Evolutionary conservation across 2,329 filamentous ascomycete genomes (phyloP).

Genomic region (Colletotrichum coccodes): DNA sequence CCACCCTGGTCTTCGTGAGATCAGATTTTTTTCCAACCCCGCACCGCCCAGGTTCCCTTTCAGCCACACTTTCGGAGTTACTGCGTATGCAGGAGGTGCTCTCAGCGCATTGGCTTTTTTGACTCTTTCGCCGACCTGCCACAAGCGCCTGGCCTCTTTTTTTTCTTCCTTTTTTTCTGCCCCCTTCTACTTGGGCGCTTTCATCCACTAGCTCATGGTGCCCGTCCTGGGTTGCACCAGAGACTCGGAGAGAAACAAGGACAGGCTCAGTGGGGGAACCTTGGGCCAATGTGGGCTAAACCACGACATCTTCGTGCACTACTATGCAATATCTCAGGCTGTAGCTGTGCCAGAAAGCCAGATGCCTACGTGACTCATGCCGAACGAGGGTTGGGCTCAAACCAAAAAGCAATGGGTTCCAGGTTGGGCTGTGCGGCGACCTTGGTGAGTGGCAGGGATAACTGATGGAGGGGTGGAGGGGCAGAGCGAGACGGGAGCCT

Average conservation of each 20-base stretch:
- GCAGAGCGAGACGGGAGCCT: conserved; percentile 16
- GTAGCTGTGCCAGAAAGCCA: conserved; percentile 2
- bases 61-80: conserved; percentile 26
- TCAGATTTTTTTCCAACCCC: conserved; percentile 26
- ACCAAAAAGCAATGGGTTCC: conserved; percentile 18
- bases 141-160: background rate
- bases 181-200: background rate
- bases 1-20: conserved; percentile 20
- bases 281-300: conserved; percentile 19
- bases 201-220: background rate
- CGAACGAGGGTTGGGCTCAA: conserved; percentile 31
- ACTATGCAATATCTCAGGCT: conserved; percentile 2
- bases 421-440: conserved; percentile 32
- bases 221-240: background rate
- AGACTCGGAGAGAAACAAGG: conserved; percentile 3
- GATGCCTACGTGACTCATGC: conserved; percentile 32
- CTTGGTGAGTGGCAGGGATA: conserved; percentile 27
- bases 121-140: background rate
- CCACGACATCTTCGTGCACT: conserved; percentile 6
- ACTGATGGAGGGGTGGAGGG: conserved; percentile 28
- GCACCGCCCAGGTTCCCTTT: conserved; percentile 9
- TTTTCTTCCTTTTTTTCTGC: background rate
- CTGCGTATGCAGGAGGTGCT: conserved; percentile 9
- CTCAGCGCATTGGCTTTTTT: background rate
- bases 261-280: conserved; percentile 23